Percentiles rank a stretch among this genome's conserved stretches.
phyloP scores from a whole-genome alignment of 768 basidiomycete species.

The Lactifluus echinatus region DNA sequence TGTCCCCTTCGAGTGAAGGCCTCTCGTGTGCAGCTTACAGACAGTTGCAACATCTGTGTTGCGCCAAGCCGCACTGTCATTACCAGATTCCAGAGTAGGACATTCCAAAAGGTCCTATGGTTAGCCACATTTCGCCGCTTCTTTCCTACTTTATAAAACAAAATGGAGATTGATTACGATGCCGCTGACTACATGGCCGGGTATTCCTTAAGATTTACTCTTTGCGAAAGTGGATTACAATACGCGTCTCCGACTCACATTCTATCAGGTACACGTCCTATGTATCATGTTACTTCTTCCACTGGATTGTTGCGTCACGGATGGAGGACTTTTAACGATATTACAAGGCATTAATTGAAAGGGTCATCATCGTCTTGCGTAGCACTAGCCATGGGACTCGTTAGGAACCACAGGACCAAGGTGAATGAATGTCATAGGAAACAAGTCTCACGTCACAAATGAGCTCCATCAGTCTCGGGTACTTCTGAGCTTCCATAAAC shows the following conservation, averaged over 20 bases:
- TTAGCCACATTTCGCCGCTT: too few species aligned
- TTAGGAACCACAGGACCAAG: too few species aligned
- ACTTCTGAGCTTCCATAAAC: slow-evolving; percentile 9
- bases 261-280: neutral
- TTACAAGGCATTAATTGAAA: neutral
- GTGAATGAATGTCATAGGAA: neutral
- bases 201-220: neutral
- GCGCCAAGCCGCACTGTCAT: too few species aligned
- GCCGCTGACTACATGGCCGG: neutral
- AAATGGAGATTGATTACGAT: neutral
- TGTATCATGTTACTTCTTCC: neutral
- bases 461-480: slow-evolving; percentile 6
- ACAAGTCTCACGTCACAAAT: neutral
- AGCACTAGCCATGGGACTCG: neutral
- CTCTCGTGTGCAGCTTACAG: too few species aligned
- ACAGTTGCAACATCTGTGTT: too few species aligned
- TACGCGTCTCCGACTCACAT: neutral
- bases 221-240: neutral
- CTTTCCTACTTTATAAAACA: neutral
- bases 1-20: too few species aligned
- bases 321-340: neutral
- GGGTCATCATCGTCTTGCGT: neutral
- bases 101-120: too few species aligned
- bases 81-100: too few species aligned
- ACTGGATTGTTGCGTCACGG: neutral